Conservation (phyloP, 2,329 filamentous ascomycete species). For the Claviceps capensis region DNA sequence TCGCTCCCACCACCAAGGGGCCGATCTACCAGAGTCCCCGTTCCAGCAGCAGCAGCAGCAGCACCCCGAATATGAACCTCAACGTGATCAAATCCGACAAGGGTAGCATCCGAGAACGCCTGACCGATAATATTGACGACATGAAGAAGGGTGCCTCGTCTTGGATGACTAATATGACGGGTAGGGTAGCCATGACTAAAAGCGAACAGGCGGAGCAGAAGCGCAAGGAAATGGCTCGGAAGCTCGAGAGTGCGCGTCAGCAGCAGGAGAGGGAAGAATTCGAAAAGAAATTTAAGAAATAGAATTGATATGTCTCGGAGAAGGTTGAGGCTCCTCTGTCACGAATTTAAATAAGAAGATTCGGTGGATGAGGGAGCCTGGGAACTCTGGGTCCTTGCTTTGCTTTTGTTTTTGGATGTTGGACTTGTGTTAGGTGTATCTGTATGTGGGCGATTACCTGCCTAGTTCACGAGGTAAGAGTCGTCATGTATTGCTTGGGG, state of each 20-base stretch:
- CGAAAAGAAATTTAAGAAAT: conserved; percentile 24
- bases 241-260: conserved; percentile 22
- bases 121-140: conserved; percentile 20
- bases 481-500: no score
- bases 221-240: conserved; percentile 20
- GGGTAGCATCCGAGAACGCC: conserved; percentile 13
- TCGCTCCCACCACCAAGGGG: conserved; percentile 6
- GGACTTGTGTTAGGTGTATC: no score
- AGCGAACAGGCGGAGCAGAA: conserved; percentile 22
- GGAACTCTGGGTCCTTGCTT: no score
- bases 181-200: conserved; percentile 8
- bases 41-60: conserved; percentile 6
- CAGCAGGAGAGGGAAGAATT: conserved; percentile 24
- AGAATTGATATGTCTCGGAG: neutral
- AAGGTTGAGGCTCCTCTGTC: no score
- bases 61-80: conserved; percentile 11
- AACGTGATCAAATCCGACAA: no score
- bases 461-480: no score
- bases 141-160: conserved; percentile 20
- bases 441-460: no score
- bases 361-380: no score
- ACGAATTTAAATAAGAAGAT: no score
- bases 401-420: no score
- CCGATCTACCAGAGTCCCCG: conserved; percentile 24
- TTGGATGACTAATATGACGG: no score